phyloP scores from a whole-genome alignment of 2,329 filamentous ascomycete genomes.

The Aspergillus candidus region DNA sequence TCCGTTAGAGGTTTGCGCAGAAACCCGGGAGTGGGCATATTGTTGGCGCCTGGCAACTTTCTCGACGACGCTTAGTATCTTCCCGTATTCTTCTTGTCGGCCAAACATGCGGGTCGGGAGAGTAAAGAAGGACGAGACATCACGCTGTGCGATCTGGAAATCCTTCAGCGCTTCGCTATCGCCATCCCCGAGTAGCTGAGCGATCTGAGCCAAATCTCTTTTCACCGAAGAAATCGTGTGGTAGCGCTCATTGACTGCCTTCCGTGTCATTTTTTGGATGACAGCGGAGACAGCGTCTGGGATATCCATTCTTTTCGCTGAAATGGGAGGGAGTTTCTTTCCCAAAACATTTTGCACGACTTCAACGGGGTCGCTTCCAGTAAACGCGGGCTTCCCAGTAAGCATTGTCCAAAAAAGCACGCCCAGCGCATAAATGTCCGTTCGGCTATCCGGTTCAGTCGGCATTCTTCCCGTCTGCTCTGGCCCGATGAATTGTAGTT shows the following conservation, averaged over 20 bases:
- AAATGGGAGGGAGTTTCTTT: slow-evolving; percentile 69
- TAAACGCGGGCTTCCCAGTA: slow-evolving; percentile 72
- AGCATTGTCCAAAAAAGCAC: slow-evolving; percentile 84
- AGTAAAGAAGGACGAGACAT: slow-evolving; percentile 88
- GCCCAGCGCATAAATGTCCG: slow-evolving; percentile 88
- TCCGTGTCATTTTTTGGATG: slow-evolving; percentile 87
- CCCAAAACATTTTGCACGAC: slow-evolving; percentile 86
- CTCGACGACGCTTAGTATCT: slow-evolving; percentile 68
- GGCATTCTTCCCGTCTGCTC: slow-evolving; percentile 93
- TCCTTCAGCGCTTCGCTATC: slow-evolving; percentile 64
- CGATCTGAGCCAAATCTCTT: slow-evolving; percentile 68
- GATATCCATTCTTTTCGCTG: slow-evolving; percentile 71
- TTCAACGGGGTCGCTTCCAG: slow-evolving; percentile 73
- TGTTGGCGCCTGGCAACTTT: slow-evolving; percentile 63
- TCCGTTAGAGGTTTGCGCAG: slow-evolving; percentile 32
- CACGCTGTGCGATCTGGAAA: slow-evolving; percentile 72
- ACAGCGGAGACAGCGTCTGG: slow-evolving; percentile 76
- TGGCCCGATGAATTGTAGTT: slow-evolving; percentile 84
- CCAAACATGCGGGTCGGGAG: slow-evolving; percentile 78
- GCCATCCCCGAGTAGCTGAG: slow-evolving; percentile 67
- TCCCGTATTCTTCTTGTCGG: slow-evolving; percentile 63
- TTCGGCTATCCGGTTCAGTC: slow-evolving; percentile 82
- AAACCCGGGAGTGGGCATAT: slow-evolving; percentile 26
- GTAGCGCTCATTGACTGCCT: slow-evolving; percentile 80
- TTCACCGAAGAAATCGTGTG: slow-evolving; percentile 83